A percentile compares a stretch with the other conserved stretches of the same genome.
Conservation (phyloP, 2,329 filamentous ascomycete genomes). For the Thermomyces lanuginosus region DNA sequence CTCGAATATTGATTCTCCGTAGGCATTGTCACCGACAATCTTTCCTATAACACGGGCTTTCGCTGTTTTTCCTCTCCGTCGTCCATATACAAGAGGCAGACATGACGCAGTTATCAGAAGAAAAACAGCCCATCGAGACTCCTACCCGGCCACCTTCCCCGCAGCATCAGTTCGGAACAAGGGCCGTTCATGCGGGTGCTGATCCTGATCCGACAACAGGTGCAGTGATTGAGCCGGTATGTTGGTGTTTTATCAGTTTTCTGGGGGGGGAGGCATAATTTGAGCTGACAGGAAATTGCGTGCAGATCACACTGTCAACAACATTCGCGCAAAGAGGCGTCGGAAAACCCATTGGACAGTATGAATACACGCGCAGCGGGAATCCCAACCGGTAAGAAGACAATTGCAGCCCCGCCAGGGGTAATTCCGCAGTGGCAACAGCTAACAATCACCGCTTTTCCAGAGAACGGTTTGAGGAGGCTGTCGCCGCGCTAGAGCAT, state of each 20-base stretch:
- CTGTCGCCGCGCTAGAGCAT: slow-evolving; percentile 81
- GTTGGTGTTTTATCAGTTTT: no score
- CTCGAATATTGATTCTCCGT: no score
- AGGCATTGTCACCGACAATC: no score
- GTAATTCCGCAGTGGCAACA: slow-evolving; percentile 7
- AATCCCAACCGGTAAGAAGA: slow-evolving; percentile 62
- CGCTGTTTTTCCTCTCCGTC: not conserved
- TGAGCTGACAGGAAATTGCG: not conserved
- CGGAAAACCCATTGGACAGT: slow-evolving; percentile 70
- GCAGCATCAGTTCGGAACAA: slow-evolving; percentile 70
- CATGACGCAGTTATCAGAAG: slow-evolving; percentile 7
- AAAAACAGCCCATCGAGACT: slow-evolving; percentile 47
- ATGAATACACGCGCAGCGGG: slow-evolving; percentile 84
- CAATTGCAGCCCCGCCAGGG: not conserved
- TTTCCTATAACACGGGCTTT: no score
- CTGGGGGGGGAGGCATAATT: not conserved
- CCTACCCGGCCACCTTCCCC: slow-evolving; percentile 58
- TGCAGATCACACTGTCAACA: slow-evolving; percentile 76
- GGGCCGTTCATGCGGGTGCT: slow-evolving; percentile 85
- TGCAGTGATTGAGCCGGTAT: slow-evolving; percentile 75
- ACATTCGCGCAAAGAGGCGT: slow-evolving; percentile 87
- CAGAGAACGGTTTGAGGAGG: slow-evolving; percentile 78
- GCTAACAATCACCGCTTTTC: not conserved
- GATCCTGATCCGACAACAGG: slow-evolving; percentile 83
- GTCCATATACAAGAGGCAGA: slow-evolving; percentile 9